Percentiles rank a stretch among this genome's conserved stretches.
Conservation (phyloP, 495 filamentous ascomycete genomes). For the Aspergillus mulundensis region DNA sequence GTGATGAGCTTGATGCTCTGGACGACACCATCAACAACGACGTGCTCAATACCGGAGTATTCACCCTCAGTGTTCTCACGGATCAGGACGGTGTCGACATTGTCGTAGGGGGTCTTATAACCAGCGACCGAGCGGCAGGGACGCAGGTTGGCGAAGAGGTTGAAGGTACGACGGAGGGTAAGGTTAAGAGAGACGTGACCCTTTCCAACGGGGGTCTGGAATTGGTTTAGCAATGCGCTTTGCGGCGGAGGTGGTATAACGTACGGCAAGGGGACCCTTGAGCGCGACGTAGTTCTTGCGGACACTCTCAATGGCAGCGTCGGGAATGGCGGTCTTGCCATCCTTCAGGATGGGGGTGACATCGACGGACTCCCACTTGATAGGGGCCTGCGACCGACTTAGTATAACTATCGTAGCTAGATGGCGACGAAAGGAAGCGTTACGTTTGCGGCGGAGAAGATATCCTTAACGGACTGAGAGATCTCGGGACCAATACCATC, state of each 20-base stretch:
- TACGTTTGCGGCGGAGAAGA: slow-evolving; percentile 93
- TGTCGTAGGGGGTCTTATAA: slow-evolving; percentile 98
- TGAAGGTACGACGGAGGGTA: slow-evolving; percentile 96
- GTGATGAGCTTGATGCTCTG: slow-evolving; percentile 99
- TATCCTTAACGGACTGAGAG: slow-evolving; percentile 93
- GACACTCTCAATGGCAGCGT: slow-evolving; percentile 86
- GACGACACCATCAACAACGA: slow-evolving; percentile 95
- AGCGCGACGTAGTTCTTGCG: slow-evolving; percentile 90
- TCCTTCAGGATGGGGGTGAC: slow-evolving; percentile 89
- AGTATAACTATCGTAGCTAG: slow-evolving; percentile 18
- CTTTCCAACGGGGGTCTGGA: slow-evolving; percentile 92
- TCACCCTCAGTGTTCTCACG: slow-evolving; percentile 99
- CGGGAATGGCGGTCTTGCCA: slow-evolving; percentile 86
- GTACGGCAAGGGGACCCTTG: slow-evolving; percentile 93
- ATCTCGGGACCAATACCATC: slow-evolving; percentile 99
- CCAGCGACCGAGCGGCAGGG: slow-evolving; percentile 94
- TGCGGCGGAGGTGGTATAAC: slow-evolving; percentile 22
- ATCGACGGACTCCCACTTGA: slow-evolving; percentile 96
- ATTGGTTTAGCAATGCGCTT: slow-evolving; percentile 21
- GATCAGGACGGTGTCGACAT: slow-evolving; percentile 95
- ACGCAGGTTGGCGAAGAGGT: slow-evolving; percentile 98
- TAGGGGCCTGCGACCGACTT: slow-evolving; percentile 66
- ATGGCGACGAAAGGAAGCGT: slow-evolving; percentile 10
- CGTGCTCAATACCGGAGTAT: slow-evolving; percentile 98
- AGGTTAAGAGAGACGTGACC: slow-evolving; percentile 99